phyloP scores from a whole-genome alignment of 2,329 filamentous ascomycete genomes.

The Lomentospora prolificans region DNA sequence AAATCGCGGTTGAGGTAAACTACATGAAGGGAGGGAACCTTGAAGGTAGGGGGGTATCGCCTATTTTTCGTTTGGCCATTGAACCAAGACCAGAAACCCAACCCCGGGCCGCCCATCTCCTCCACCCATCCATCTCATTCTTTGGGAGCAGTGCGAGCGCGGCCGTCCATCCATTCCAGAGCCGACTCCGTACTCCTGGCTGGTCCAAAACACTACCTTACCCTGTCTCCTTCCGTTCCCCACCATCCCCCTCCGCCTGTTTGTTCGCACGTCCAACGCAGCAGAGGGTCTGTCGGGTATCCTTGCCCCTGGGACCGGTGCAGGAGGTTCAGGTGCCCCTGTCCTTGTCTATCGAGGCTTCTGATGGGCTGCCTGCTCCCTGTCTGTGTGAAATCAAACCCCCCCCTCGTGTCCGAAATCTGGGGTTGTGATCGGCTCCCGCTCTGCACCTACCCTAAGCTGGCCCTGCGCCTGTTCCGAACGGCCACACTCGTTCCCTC shows the following conservation, averaged over 20 bases:
- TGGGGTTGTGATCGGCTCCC: not conserved
- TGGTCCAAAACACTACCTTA: not conserved
- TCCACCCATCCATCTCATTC: conserved; percentile 7
- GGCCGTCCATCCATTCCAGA: conserved; percentile 6
- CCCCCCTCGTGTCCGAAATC: not conserved
- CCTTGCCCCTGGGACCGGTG: conserved; percentile 1
- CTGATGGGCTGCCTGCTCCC: not conserved
- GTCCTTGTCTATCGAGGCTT: conserved; percentile 1
- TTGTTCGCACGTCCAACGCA: not conserved
- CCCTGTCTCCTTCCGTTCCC: not conserved
- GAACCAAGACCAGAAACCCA: not conserved
- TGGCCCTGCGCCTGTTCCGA: no score
- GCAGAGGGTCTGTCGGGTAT: not conserved
- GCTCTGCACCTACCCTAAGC: not conserved
- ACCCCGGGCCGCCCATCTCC: not conserved
- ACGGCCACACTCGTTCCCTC: not conserved
- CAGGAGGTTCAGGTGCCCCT: not conserved
- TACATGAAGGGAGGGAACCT: no score
- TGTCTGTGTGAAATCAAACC: not conserved
- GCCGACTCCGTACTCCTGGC: not conserved
- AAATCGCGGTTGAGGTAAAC: no score
- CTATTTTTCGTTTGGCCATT: no score
- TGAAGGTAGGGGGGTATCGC: no score
- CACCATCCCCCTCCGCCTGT: not conserved
- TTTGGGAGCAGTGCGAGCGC: not conserved